Base-by-base conservation (phyloP, 306 rosid species). In the Alnus rubra region DNA sequence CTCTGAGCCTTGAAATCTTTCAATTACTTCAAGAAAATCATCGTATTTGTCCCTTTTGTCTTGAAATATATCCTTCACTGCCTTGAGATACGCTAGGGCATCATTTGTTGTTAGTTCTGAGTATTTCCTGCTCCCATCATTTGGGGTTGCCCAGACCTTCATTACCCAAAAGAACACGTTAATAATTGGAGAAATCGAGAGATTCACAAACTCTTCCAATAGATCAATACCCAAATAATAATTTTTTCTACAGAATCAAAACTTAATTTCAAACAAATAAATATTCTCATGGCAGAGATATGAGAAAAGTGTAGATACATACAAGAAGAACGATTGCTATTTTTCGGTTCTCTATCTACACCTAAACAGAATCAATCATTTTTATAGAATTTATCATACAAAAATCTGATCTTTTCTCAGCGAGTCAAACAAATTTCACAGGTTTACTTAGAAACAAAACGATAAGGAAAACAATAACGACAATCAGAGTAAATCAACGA, bases 1-100 rank as follows among this genome's bases (percentile, higher is more conserved):
- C 99, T 91, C 81, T 90, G 96, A 67, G 98, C 97, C 87, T 96
- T 96, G 81, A 96, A 96, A 82, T 96, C 98, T 84, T 96, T 96
- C 99, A 96, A n/a, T 96, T 48, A 96, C 99, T 87, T 96, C 98
- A 64, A 96, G 91, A 85, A 96, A 96, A 64, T 91, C 98, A 45
- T 96, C 99, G 47, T 96, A 96, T 53, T 96, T 90, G n/a, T 90
- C 97, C 86, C 85, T 89, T 56, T 93, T 89, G 85, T 96, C 97
- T 74, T 93, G 96, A 91, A 96, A 96, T 71, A 93, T 96, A 85
- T 93, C 98, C 92, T 96, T 96, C 59, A 96, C 98, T 1, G 97
- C 97, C 86, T 96, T 93, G 58, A 96, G 97, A 87, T 96, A 96
- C 0, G 92, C 81, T 49, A 96, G 83, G 79, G 99, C 99, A 64